Evolutionary conservation across 2,329 filamentous ascomycete species (phyloP).

Genomic region (Aspergillus quadrilineatus): DNA sequence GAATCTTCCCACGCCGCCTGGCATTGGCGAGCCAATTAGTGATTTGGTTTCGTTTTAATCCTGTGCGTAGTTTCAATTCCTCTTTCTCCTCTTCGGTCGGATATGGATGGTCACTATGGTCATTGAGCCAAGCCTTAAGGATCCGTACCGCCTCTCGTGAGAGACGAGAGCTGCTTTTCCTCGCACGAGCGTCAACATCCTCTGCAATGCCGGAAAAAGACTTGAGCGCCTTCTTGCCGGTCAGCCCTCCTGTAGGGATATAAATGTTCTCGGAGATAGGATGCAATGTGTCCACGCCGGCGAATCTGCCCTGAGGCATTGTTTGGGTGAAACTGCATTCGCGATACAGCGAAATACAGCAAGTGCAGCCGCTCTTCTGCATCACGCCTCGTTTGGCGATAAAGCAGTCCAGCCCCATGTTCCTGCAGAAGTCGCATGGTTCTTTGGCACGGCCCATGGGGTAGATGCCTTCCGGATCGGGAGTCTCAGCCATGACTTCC

Average conservation of each 20-base stretch:
- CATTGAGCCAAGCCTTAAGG: conserved; percentile 79
- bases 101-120: conserved; percentile 79
- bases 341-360: conserved; percentile 48
- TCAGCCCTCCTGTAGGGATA: conserved; percentile 39
- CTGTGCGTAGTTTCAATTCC: conserved; percentile 72
- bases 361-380: conserved; percentile 45
- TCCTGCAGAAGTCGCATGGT: conserved; percentile 47
- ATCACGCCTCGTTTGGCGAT: conserved; percentile 46
- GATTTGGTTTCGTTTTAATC: conserved; percentile 79
- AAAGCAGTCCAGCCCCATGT: conserved; percentile 50
- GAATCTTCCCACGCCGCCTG: conserved; percentile 75
- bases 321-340: conserved; percentile 49
- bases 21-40: conserved; percentile 92
- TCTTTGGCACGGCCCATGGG: conserved; percentile 48
- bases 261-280: conserved; percentile 45
- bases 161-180: conserved; percentile 73
- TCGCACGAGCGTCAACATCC: conserved; percentile 40
- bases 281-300: conserved; percentile 42
- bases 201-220: conserved; percentile 41
- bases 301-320: conserved; percentile 41
- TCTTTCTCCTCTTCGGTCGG: conserved; percentile 86
- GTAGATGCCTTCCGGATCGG: conserved; percentile 33
- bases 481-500: conserved; percentile 18
- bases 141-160: conserved; percentile 76
- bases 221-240: conserved; percentile 42